phyloP scores from a whole-genome alignment of 1,139 yeast genomes.

The Yamadazyma atmosphaerica region DNA sequence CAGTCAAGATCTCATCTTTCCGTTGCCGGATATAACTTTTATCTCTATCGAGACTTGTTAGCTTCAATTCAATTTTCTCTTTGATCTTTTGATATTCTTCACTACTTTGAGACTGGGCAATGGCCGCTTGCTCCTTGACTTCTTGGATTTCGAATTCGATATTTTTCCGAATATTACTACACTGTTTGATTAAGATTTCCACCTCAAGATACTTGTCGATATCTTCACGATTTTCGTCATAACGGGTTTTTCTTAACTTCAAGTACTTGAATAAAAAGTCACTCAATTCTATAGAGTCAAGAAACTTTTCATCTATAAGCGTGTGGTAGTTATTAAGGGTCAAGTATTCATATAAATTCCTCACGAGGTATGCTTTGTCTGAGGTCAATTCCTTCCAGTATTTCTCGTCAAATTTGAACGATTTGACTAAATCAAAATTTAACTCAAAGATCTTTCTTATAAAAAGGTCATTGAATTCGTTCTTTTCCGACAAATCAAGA shows the following conservation, averaged over 20 bases:
- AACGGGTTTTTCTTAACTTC: constrained; percentile 39
- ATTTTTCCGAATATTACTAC: constrained; percentile 5
- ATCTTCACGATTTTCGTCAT: constrained; percentile 30
- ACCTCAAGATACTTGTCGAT: constrained; percentile 18
- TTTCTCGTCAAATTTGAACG: constrained; percentile 55
- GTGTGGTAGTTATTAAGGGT: constrained; percentile 50
- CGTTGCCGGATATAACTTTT: constrained; percentile 7
- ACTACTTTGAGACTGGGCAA: constrained; percentile 5
- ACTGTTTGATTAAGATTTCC: constrained; percentile 5
- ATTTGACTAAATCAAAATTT: constrained; percentile 61
- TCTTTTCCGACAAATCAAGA: constrained; percentile 64
- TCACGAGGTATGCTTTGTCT: constrained; percentile 71
- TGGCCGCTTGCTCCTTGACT: background rate
- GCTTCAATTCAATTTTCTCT: constrained; percentile 4
- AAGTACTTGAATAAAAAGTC: constrained; percentile 55
- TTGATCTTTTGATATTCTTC: constrained; percentile 1
- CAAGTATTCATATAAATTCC: constrained; percentile 69
- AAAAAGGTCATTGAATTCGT: constrained; percentile 66
- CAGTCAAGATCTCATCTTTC: constrained; percentile 12
- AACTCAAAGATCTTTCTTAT: constrained; percentile 61
- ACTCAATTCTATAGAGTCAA: constrained; percentile 78
- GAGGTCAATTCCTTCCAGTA: constrained; percentile 73
- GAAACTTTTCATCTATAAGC: constrained; percentile 70
- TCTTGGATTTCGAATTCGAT: constrained; percentile 5
- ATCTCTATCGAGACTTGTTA: constrained; percentile 13